phyloP scores from a whole-genome alignment of 495 filamentous ascomycete genomes.

The Gamarada debralockiae region DNA sequence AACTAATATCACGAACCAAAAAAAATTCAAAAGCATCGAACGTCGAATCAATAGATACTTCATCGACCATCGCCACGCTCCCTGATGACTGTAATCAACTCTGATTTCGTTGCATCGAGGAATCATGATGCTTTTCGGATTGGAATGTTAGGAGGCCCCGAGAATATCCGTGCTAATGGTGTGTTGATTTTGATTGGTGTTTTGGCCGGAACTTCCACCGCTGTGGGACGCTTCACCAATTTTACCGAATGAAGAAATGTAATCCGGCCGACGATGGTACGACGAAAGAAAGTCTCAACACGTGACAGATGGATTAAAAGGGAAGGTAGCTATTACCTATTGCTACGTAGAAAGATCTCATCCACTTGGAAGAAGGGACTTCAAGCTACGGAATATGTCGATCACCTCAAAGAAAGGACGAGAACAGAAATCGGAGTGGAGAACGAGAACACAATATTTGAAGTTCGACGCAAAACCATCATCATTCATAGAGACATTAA shows the following conservation, averaged over 20 bases:
- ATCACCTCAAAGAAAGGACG: no score
- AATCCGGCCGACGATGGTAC: background rate
- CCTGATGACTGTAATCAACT: background rate
- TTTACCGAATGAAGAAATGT: background rate
- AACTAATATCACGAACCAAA: no score
- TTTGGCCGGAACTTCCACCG: conserved; percentile 22
- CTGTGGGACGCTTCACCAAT: conserved; percentile 12
- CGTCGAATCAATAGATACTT: no score
- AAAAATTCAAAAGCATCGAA: no score
- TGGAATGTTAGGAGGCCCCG: background rate
- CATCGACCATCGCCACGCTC: background rate
- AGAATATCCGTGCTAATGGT: conserved; percentile 6
- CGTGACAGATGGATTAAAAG: background rate
- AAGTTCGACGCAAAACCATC: no score
- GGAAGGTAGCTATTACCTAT: no score
- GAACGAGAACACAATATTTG: no score
- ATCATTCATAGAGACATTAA: no score
- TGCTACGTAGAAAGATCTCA: no score
- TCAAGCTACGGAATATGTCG: no score
- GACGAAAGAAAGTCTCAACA: background rate
- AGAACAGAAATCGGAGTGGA: no score
- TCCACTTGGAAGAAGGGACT: no score
- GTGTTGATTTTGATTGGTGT: conserved; percentile 11
- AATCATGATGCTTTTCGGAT: conserved; percentile 7
- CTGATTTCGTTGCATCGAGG: background rate